Conservation (phyloP, 352 stramenopile genomes). For the Bremia lactucae region DNA sequence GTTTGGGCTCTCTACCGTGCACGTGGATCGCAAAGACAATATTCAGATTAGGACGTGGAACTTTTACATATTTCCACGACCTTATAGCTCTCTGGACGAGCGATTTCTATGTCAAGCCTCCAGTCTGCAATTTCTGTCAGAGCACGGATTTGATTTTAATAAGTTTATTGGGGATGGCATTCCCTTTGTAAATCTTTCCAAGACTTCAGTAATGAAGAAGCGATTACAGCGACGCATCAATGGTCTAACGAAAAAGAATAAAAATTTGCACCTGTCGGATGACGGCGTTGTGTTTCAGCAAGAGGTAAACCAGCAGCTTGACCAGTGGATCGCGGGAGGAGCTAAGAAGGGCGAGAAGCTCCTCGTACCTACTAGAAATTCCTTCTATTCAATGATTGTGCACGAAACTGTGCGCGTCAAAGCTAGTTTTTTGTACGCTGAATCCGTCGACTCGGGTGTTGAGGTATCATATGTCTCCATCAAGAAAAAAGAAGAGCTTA, state of each 20-base stretch:
- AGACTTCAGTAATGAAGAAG: slow-evolving; percentile 41
- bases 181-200: slow-evolving; percentile 51
- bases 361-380: slow-evolving; percentile 44
- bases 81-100: slow-evolving; percentile 51
- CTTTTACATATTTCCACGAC: slow-evolving; percentile 75
- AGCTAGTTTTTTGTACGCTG: slow-evolving; percentile 53
- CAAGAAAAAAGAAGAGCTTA: slow-evolving; percentile 54
- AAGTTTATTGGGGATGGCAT: slow-evolving; percentile 81
- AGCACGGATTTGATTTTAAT: slow-evolving; percentile 82
- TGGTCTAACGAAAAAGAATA: slow-evolving; percentile 43
- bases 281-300: slow-evolving; percentile 36
- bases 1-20: slow-evolving; percentile 69
- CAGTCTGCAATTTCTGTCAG: slow-evolving; percentile 74
- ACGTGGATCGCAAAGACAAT: slow-evolving; percentile 44
- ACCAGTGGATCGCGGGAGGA: slow-evolving; percentile 38
- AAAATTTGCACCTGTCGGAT: slow-evolving; percentile 38
- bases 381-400: slow-evolving; percentile 65
- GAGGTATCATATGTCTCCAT: slow-evolving; percentile 51
- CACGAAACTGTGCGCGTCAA: slow-evolving; percentile 49
- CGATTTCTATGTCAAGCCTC: slow-evolving; percentile 73
- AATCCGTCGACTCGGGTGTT: slow-evolving; percentile 30
- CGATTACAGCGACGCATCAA: slow-evolving; percentile 46
- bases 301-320: slow-evolving; percentile 33
- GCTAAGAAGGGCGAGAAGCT: slow-evolving; percentile 47
- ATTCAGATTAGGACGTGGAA: slow-evolving; percentile 76